These are phyloP conservation scores for Pachysandra terminalis DNA, from an alignment of 164 flowering plant genomes.

Conservation along the genomic window DNA sequence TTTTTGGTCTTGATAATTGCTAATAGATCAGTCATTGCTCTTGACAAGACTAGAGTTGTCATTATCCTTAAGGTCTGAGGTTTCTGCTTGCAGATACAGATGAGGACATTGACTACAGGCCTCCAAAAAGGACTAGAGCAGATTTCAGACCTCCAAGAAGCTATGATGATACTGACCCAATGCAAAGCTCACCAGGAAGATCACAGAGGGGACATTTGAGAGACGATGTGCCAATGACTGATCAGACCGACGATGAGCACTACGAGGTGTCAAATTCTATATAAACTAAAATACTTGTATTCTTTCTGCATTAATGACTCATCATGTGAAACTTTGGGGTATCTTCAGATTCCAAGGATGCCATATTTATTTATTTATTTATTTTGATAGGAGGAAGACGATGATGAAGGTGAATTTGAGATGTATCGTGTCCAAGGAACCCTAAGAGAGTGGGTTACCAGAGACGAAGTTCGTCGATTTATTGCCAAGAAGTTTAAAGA, in stretches of 20 bases:
- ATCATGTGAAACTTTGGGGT: background rate
- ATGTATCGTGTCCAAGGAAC: slow-evolving; percentile 97
- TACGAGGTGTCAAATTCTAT: slow-evolving; percentile 45
- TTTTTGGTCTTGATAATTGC: no score
- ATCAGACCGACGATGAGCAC: slow-evolving; percentile 75
- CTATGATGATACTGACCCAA: slow-evolving; percentile 65
- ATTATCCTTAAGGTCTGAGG: background rate
- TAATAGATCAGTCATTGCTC: no score
- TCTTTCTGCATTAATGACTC: background rate
- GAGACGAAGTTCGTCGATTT: slow-evolving; percentile 96
- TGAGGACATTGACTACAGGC: slow-evolving; percentile 69
- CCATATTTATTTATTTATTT: background rate
- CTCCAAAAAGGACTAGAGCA: slow-evolving; percentile 76
- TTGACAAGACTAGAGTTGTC: no score
- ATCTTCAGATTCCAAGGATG: background rate
- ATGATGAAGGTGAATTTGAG: slow-evolving; percentile 75
- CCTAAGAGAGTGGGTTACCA: slow-evolving; percentile 94
- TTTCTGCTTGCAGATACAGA: slow-evolving; percentile 66
- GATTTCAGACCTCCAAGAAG: slow-evolving; percentile 67
- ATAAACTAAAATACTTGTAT: background rate
- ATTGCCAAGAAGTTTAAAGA: slow-evolving; percentile 86
- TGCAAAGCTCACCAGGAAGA: slow-evolving; percentile 81
- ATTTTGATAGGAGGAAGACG: slow-evolving; percentile 64
- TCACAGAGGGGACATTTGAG: slow-evolving; percentile 63
- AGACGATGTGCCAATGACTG: slow-evolving; percentile 84